Base-by-base conservation (phyloP, 2,329 filamentous ascomycete genomes). In the Clathrospora elynae region DNA sequence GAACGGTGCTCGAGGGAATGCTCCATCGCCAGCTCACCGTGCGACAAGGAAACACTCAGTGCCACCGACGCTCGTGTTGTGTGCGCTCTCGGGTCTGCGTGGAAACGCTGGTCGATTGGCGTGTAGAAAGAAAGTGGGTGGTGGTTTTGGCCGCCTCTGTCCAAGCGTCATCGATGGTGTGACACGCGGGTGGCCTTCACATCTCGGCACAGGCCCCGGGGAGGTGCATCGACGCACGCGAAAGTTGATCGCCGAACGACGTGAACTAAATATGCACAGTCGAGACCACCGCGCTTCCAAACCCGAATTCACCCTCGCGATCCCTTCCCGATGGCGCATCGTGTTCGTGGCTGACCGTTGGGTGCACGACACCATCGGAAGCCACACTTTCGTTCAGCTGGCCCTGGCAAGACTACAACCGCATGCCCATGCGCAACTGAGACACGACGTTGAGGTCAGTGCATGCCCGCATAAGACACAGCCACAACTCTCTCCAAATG, bases 301-400 rank as follows among this genome's bases (percentile, higher is more conserved):
- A 25, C 35, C 32, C 26, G 29, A 23, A 10, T 13, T 4, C n/a
- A n/a, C n/a, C n/a, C n/a, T n/a, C n/a, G n/a, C n/a, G n/a, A n/a
- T n/a, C n/a, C n/a, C n/a, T n/a, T n/a, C n/a, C n/a, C n/a, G n/a
- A n/a, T n/a, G n/a, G n/a, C n/a, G n/a, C n/a, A n/a, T n/a, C n/a
- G n/a, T n/a, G n/a, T n/a, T n/a, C n/a, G n/a, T n/a, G n/a, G n/a
- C n/a, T n/a, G n/a, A n/a, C n/a, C n/a, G n/a, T n/a, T n/a, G n/a
- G n/a, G n/a, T n/a, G n/a, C n/a, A n/a, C n/a, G 46, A 36, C 40
- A 35, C 44, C 8, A 40, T 25, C 31, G n/a, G 38, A 45, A 46
- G 47, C 47, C 42, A 43, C 42, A 33, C 42, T 35, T 46, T 42
- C 32, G 38, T 36, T 46, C 46, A 45, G 41, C 46, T 49, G 30